Percentiles rank a stretch among this genome's conserved stretches.
Conservation (phyloP, 352 stramenopile genomes). For the Globisporangium cystogenes region DNA sequence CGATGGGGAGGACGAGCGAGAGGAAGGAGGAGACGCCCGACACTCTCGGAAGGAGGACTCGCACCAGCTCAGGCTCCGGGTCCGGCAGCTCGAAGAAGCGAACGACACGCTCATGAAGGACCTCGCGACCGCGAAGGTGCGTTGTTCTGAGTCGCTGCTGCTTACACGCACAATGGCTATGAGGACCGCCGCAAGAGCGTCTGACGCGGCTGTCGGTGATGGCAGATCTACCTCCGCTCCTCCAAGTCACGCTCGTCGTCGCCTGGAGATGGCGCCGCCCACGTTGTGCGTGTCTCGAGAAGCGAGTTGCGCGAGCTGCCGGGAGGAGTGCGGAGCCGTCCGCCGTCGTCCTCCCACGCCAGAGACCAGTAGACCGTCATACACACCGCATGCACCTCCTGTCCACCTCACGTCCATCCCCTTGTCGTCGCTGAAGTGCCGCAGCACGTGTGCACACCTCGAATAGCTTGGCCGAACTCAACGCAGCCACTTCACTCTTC, state of each 20-base stretch:
- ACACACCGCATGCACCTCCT: background rate
- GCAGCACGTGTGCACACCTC: too few species aligned
- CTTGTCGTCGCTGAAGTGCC: too few species aligned
- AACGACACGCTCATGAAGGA: conserved; percentile 79
- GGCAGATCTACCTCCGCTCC: conserved; percentile 42
- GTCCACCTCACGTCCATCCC: too few species aligned
- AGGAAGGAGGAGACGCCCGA: background rate
- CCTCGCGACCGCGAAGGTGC: conserved; percentile 58
- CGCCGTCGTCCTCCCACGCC: background rate
- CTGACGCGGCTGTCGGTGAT: background rate
- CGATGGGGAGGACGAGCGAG: background rate
- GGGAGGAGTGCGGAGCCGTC: background rate
- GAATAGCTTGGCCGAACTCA: too few species aligned
- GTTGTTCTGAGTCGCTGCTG: background rate
- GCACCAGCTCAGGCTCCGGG: conserved; percentile 35
- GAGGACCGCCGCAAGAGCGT: too few species aligned
- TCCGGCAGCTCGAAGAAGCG: conserved; percentile 67
- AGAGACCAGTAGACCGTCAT: background rate
- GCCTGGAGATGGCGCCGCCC: conserved; percentile 16
- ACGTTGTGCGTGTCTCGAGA: conserved; percentile 59
- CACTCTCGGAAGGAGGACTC: background rate
- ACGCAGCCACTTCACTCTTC: too few species aligned
- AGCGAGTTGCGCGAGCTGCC: conserved; percentile 62
- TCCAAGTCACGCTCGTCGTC: conserved; percentile 36
- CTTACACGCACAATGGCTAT: background rate